A percentile compares a stretch with the other conserved stretches of the same genome.
Conservation (phyloP, 495 filamentous ascomycete species). For the Trichocladium antarcticum region DNA sequence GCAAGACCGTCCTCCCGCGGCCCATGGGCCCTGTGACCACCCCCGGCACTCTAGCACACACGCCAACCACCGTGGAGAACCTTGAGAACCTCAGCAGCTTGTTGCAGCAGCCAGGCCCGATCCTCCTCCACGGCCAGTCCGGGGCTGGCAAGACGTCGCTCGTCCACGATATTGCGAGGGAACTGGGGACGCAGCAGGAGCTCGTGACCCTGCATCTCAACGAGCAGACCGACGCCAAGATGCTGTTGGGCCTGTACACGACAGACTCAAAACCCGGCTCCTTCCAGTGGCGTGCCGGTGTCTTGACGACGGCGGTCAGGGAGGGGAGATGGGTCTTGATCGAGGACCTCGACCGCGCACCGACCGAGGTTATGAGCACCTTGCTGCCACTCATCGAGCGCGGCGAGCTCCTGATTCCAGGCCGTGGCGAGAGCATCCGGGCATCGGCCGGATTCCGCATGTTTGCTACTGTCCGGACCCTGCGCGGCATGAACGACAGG, state of each 20-base stretch:
- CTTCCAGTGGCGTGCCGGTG: slow-evolving; percentile 87
- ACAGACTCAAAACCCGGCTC: slow-evolving; percentile 73
- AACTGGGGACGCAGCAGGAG: slow-evolving; percentile 57
- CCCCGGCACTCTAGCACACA: slow-evolving; percentile 53
- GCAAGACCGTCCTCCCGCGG: slow-evolving; percentile 56
- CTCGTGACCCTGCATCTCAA: slow-evolving; percentile 92
- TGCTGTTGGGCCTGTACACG: slow-evolving; percentile 86
- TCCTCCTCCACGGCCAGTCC: slow-evolving; percentile 71
- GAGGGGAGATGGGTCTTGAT: slow-evolving; percentile 95
- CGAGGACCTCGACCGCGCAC: slow-evolving; percentile 90
- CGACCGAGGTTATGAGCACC: slow-evolving; percentile 87
- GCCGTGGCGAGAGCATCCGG: slow-evolving; percentile 70
- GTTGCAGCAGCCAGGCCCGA: slow-evolving; percentile 52
- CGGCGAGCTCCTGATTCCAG: slow-evolving; percentile 75
- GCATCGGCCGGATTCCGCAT: slow-evolving; percentile 77
- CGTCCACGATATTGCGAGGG: slow-evolving; percentile 69
- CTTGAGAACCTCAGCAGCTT: slow-evolving; percentile 53
- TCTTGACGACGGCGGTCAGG: slow-evolving; percentile 81
- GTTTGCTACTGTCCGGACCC: slow-evolving; percentile 79
- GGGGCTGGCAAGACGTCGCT: slow-evolving; percentile 85
- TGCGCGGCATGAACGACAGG: slow-evolving; percentile 56
- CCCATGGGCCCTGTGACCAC: slow-evolving; percentile 40
- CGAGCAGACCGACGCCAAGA: slow-evolving; percentile 93
- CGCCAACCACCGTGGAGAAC: slow-evolving; percentile 59
- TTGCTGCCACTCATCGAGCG: slow-evolving; percentile 84